These are phyloP conservation scores for Suillus sp. DNA, from an alignment of 768 basidiomycete species.

Conservation along the genomic window DNA sequence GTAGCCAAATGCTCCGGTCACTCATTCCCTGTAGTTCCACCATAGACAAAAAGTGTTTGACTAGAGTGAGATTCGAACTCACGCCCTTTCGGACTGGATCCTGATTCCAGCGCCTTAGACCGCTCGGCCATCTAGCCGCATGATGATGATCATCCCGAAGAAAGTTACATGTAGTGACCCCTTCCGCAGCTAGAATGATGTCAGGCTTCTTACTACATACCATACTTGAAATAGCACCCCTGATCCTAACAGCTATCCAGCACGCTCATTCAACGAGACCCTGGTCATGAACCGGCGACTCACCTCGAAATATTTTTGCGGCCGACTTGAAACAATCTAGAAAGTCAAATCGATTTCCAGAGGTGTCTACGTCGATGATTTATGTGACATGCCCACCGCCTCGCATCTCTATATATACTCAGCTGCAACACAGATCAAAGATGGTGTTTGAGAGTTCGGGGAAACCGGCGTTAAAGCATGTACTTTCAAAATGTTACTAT, in stretches of 20 bases:
- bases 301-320: not conserved
- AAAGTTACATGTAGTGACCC: not conserved
- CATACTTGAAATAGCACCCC: not conserved
- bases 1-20: not conserved
- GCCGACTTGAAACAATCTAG: not conserved
- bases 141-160: not conserved
- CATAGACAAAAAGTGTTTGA: not conserved
- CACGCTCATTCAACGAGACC: not conserved
- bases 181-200: too few relatives aligned
- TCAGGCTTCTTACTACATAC: too few relatives aligned
- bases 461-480: not conserved
- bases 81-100: conserved; percentile 37
- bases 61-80: conserved; percentile 17
- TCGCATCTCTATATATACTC: not conserved
- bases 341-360: not conserved
- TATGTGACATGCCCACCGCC: not conserved
- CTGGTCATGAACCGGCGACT: not conserved
- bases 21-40: too few relatives aligned
- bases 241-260: not conserved
- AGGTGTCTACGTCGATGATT: not conserved
- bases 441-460: not conserved
- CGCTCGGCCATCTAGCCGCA: conserved; percentile 53
- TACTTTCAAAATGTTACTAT: not conserved
- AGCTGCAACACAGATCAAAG: not conserved
- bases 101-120: conserved; percentile 63